Base-by-base conservation (phyloP, 257 asterid genomes). In the Mitragyna speciosa region DNA sequence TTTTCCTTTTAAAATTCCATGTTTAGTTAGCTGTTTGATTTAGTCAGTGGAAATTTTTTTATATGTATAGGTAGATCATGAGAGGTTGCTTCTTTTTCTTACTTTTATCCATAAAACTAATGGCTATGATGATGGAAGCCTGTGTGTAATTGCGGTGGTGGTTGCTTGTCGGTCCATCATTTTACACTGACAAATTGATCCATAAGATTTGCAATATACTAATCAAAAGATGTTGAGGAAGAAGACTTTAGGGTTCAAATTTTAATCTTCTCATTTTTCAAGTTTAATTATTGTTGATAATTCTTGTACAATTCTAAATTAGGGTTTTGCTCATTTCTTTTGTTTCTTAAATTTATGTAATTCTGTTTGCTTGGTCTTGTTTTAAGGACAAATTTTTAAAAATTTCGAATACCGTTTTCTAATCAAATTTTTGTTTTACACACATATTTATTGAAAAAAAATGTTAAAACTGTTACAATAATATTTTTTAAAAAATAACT, bases 91-190 rank as follows among this genome's bases (percentile, higher is more conserved):
- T 77, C 47, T 36, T 24, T 14, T 66, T 65, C 45, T 48, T 24
- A 72, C 68, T n/a, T 61, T 61, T 10, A 63, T 63, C 68, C 6
- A 33, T 51, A 28, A 30, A 31, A 48, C 15, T n/a, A 54, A 7
- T 41, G 20, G 0, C 54, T 43, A 70, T 41, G 47, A 65, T 39
- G 54, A 36, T 48, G 30, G 12, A 17, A 51, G 24, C 30, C 12
- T 51, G 2, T 5, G 24, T 24, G 20, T 56, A 64, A 30, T 64
- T 65, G 47, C 9, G 47, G 26, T 17, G 73, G 22, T 47, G n/a
- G 76, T 36, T 68, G 81, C 76, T 56, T 76, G 72, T 63, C 70
- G 49, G 56, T 16, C 36, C 54, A 22, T 75, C 36, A 45, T 28
- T 36, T 61, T 63, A 22, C 33, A 36, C n/a, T 56, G 9, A 26